Evolutionary conservation across 2,329 filamentous ascomycete genomes (phyloP), one percentile per base, ranked within the genome.

Genomic region (Trichophyton simii): DNA sequence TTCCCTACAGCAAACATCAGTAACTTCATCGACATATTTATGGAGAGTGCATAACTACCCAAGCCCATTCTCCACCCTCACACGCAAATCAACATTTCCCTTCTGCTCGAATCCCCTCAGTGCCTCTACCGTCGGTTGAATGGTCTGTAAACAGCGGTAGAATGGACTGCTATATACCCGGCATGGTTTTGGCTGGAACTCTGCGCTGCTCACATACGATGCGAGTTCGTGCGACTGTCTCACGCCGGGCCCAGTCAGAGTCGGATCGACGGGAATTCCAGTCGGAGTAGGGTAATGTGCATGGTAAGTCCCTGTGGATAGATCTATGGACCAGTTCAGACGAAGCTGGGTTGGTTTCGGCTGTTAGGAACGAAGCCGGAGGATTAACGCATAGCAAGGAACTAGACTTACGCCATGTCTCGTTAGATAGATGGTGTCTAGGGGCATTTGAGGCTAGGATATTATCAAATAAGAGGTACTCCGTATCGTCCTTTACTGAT

Each of bases 121-220:
- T 57, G 70, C 74, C 64, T 75, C 75, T 3, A 83, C 77, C 9
- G 72, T 72, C n/a, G 91, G 90, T 57, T 82, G 78, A 59, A 95
- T 83, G 1, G 91, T 95, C 76, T 95, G 88, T 48, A 95, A 77
- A 71, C 91, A 96, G 65, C 91, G 84, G 73, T 94, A 95, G 75
- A 90, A 95, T 0, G 89, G 88, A 63, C 87, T 91, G 36, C 84
- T 88, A 77, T 96, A 97, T 66, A 97, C 6, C 73, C 77, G 64
- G 74, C 73, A 76, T 18, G 75, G 74, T 60, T 74, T 75, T 0
- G 75, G 73, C 13, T 31, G 28, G 57, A 76, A 70, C 2, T 66
- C 63, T 0, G 68, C 65, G 31, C 66, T 67, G 13, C 66, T 61
- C 3, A 77, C 59, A 57, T 77, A 70, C 5, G 65, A 68, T 1